Percentiles rank a stretch among this genome's conserved stretches.
phyloP scores from a whole-genome alignment of 768 basidiomycete species.

The Russula emetica region DNA sequence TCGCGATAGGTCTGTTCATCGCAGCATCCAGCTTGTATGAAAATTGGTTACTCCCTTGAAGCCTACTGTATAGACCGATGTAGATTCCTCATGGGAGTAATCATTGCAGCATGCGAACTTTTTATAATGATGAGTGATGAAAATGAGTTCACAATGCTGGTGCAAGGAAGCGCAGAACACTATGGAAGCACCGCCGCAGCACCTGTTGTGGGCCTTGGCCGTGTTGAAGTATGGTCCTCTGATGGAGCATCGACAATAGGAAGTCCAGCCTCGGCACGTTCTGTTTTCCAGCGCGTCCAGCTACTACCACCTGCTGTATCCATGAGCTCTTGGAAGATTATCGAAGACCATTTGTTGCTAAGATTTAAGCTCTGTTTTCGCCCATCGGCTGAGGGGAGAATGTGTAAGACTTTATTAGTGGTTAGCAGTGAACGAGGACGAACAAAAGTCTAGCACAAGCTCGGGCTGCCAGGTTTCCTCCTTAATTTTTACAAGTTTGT shows the following conservation, averaged over 20 bases:
- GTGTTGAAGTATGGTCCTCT: conserved; percentile 8
- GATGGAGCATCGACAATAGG: conserved; percentile 39
- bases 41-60: conserved; percentile 14
- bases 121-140: neutral
- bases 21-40: conserved; percentile 9
- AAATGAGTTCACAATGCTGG: neutral
- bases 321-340: conserved; percentile 68
- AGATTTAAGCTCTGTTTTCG: conserved; percentile 46
- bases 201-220: conserved; percentile 16
- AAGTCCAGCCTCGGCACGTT: conserved; percentile 44
- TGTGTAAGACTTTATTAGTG: neutral
- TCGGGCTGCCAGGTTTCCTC: conserved; percentile 58
- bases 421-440: conserved; percentile 33
- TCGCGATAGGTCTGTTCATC: conserved; percentile 67
- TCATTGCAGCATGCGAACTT: neutral
- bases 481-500: conserved; percentile 48
- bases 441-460: conserved; percentile 60
- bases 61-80: conserved; percentile 3
- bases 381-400: conserved; percentile 46
- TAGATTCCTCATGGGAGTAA: neutral
- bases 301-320: conserved; percentile 54
- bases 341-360: conserved; percentile 63
- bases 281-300: conserved; percentile 54
- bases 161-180: neutral
- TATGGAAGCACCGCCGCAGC: conserved; percentile 29